Percentiles rank a stretch among this genome's conserved stretches.
phyloP scores from a whole-genome alignment of 2,329 filamentous ascomycete genomes.

The Cytospora mali region DNA sequence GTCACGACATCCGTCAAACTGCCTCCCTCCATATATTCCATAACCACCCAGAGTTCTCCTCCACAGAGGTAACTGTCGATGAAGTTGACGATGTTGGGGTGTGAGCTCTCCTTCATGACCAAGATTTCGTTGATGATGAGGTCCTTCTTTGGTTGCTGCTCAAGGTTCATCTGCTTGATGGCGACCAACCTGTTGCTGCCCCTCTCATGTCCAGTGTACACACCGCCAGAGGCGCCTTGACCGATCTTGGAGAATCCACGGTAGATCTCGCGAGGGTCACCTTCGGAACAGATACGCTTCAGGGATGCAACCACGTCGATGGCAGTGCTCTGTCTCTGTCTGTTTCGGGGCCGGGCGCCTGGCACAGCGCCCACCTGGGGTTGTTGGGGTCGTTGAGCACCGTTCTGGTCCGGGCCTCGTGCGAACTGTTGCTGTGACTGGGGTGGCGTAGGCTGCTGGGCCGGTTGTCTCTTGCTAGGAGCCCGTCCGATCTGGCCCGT shows the following conservation, averaged over 20 bases:
- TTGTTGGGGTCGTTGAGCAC: constrained; percentile 40
- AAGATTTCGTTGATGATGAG: constrained; percentile 98
- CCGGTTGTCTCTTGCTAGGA: constrained; percentile 70
- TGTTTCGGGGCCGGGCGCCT: constrained; percentile 71
- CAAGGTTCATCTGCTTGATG: constrained; percentile 99
- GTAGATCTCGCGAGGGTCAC: constrained; percentile 87
- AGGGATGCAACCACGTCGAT: constrained; percentile 82
- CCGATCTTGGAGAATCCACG: constrained; percentile 91
- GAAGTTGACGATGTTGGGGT: constrained; percentile 99
- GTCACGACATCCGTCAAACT: constrained; percentile 98
- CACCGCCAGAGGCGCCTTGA: constrained; percentile 93
- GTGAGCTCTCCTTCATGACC: constrained; percentile 98
- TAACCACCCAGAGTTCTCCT: constrained; percentile 96
- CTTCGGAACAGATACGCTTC: constrained; percentile 86
- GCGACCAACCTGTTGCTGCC: constrained; percentile 86
- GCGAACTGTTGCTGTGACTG: constrained; percentile 55
- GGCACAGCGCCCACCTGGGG: constrained; percentile 44
- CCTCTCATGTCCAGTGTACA: constrained; percentile 87
- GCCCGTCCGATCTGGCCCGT: constrained; percentile 70
- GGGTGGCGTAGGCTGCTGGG: constrained; percentile 52
- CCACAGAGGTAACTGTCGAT: constrained; percentile 92
- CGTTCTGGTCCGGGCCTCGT: constrained; percentile 41
- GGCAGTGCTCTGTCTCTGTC: constrained; percentile 74
- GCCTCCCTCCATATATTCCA: constrained; percentile 99
- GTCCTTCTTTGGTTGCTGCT: constrained; percentile 98